Percentiles rank a stretch among this genome's conserved stretches.
Evolutionary conservation across 768 basidiomycete species (phyloP).

Genomic region (Mycena galopus): DNA sequence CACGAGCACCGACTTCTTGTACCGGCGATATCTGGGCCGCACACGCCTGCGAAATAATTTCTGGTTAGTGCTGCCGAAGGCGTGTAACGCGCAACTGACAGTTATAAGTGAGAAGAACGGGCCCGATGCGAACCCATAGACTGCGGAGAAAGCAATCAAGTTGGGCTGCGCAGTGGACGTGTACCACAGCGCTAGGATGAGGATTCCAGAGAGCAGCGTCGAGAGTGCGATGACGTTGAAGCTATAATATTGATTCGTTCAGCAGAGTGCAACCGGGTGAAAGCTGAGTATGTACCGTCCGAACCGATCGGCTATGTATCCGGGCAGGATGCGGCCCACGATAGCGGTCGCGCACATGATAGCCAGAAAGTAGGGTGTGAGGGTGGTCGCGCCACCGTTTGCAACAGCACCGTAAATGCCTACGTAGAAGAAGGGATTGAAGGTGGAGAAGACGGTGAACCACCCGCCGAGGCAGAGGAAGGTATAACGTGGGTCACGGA

Average conservation of each 20-base stretch:
- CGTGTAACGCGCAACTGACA: slow-evolving; percentile 31
- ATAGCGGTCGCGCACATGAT: slow-evolving; percentile 43
- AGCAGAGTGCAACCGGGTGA: neutral
- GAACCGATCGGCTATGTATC: slow-evolving; percentile 39
- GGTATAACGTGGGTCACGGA: slow-evolving; percentile 38
- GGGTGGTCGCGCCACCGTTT: slow-evolving; percentile 26
- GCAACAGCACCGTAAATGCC: slow-evolving; percentile 37
- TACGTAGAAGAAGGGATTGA: slow-evolving; percentile 46
- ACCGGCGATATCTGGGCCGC: slow-evolving; percentile 40
- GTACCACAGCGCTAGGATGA: slow-evolving; percentile 43
- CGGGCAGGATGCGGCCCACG: slow-evolving; percentile 42
- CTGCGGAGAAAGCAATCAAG: slow-evolving; percentile 39
- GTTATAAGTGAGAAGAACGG: slow-evolving; percentile 42
- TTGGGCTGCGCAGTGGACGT: slow-evolving; percentile 37
- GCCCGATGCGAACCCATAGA: slow-evolving; percentile 44
- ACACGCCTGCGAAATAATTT: slow-evolving; percentile 33
- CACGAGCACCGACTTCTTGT: slow-evolving; percentile 42
- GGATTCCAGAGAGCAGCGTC: slow-evolving; percentile 35
- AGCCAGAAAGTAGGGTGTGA: slow-evolving; percentile 43
- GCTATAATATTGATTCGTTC: slow-evolving; percentile 21
- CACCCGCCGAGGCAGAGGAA: slow-evolving; percentile 40
- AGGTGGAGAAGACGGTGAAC: slow-evolving; percentile 40
- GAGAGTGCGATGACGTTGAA: slow-evolving; percentile 39
- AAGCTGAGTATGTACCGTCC: slow-evolving; percentile 43
- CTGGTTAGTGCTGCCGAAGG: too few relatives aligned